Evolutionary conservation across 2,329 filamentous ascomycete genomes (phyloP).

Genomic region (Talaromyces sp.): DNA sequence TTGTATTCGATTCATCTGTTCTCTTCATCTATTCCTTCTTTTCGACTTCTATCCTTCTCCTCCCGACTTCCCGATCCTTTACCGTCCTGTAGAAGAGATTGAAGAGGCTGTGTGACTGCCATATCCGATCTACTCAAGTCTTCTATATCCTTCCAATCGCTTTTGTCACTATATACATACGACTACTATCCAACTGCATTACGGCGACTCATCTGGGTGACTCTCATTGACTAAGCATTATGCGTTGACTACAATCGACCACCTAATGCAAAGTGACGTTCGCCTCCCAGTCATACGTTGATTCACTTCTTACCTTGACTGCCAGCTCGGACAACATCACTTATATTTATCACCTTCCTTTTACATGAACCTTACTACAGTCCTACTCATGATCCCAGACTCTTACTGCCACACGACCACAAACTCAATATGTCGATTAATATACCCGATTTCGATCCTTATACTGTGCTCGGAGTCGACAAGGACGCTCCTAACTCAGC

Average conservation of each 20-base stretch:
- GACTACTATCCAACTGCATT: not conserved
- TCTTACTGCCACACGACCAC: constrained; percentile 2
- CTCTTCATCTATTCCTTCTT: constrained; percentile 1
- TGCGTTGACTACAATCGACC: constrained; percentile 6
- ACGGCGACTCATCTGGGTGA: not conserved
- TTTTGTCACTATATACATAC: constrained; percentile 1
- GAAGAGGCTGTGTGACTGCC: not conserved
- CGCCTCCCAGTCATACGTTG: constrained; percentile 7
- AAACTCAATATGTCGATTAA: constrained; percentile 25
- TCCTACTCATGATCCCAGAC: constrained; percentile 11
- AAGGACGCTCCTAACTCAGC: constrained; percentile 66
- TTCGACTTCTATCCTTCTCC: constrained; percentile 6
- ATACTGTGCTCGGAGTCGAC: constrained; percentile 69
- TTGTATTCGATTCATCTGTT: not conserved
- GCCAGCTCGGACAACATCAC: not conserved
- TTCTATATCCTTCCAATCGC: constrained; percentile 10
- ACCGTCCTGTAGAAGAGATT: not conserved
- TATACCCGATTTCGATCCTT: constrained; percentile 62
- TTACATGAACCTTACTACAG: not conserved
- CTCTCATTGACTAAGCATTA: constrained; percentile 6
- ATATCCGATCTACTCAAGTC: not conserved
- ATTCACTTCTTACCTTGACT: constrained; percentile 7
- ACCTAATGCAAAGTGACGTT: constrained; percentile 5
- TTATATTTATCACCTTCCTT: not conserved
- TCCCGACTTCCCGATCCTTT: not conserved